Conservation (phyloP, 495 filamentous ascomycete genomes). For the Chaetomium tenue region DNA sequence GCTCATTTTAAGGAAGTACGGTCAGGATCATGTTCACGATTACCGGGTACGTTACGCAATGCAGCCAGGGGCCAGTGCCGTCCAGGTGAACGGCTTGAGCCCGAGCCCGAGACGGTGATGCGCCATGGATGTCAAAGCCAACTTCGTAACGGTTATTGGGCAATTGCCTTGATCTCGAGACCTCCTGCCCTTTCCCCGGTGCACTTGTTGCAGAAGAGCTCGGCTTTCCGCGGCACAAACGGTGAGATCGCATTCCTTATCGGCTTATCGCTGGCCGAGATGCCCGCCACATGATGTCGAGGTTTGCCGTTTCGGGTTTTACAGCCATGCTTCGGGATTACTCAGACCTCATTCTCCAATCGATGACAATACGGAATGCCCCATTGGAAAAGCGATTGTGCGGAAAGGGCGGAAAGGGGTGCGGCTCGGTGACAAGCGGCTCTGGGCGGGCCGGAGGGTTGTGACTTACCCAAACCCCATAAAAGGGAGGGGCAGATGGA, state of each 20-base stretch:
- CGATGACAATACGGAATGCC: background rate
- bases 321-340: conserved; percentile 7
- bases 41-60: too few relatives aligned
- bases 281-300: conserved; percentile 31
- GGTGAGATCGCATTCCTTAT: conserved; percentile 7
- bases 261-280: conserved; percentile 17
- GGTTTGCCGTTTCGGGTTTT: conserved; percentile 20
- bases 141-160: background rate
- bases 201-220: conserved; percentile 9
- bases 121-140: background rate
- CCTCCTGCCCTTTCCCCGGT: conserved; percentile 5
- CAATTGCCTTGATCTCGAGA: conserved; percentile 5
- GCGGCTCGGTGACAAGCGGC: conserved; percentile 19
- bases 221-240: conserved; percentile 35
- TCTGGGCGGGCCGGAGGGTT: background rate
- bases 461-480: background rate
- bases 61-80: background rate
- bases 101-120: background rate
- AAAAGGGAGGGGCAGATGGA: conserved; percentile 2
- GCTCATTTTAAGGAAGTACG: background rate
- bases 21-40: conserved; percentile 15
- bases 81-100: background rate
- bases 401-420: conserved; percentile 22
- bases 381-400: conserved; percentile 7
- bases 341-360: conserved; percentile 10